A percentile compares a stretch with the other conserved stretches of the same genome.
Conservation (phyloP, 352 stramenopile species). For the Pythium insidiosum region DNA sequence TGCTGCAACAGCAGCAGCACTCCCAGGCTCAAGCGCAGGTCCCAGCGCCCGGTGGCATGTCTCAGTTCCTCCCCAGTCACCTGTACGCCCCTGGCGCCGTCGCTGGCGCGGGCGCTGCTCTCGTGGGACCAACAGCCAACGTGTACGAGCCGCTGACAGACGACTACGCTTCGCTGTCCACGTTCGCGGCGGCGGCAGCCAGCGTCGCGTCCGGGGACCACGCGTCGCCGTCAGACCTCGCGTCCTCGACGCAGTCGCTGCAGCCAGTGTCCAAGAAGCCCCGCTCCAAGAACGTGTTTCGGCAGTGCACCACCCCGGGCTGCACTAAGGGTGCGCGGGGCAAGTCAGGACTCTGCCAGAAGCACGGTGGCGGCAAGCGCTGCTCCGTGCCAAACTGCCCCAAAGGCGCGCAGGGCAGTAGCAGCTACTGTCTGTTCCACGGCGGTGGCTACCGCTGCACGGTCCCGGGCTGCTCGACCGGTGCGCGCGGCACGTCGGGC, state of each 20-base stretch:
- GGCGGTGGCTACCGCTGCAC: slow-evolving; percentile 81
- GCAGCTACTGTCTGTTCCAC: slow-evolving; percentile 71
- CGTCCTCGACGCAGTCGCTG: slow-evolving; percentile 9
- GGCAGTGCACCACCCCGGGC: slow-evolving; percentile 40
- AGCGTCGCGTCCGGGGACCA: neutral
- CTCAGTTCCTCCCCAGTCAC: no score
- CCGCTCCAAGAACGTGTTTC: slow-evolving; percentile 67
- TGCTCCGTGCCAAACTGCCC: slow-evolving; percentile 49
- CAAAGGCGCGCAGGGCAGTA: slow-evolving; percentile 80
- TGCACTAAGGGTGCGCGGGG: slow-evolving; percentile 75
- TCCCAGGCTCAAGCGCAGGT: no score
- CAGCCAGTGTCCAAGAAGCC: slow-evolving; percentile 46
- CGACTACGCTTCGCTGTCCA: neutral
- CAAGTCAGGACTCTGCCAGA: slow-evolving; percentile 78
- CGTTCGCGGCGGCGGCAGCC: neutral
- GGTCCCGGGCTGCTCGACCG: slow-evolving; percentile 59
- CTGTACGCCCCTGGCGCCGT: no score
- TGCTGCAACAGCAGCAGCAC: no score
- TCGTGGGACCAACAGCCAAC: no score
- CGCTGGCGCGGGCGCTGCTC: no score
- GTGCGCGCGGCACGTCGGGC: slow-evolving; percentile 60
- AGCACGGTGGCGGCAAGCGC: slow-evolving; percentile 79
- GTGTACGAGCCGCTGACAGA: no score
- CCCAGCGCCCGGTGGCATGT: no score
- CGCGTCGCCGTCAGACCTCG: slow-evolving; percentile 4